Evolutionary conservation across 805 yeast genomes (phyloP).

Genomic region (Barnettozyma sucrosica): DNA sequence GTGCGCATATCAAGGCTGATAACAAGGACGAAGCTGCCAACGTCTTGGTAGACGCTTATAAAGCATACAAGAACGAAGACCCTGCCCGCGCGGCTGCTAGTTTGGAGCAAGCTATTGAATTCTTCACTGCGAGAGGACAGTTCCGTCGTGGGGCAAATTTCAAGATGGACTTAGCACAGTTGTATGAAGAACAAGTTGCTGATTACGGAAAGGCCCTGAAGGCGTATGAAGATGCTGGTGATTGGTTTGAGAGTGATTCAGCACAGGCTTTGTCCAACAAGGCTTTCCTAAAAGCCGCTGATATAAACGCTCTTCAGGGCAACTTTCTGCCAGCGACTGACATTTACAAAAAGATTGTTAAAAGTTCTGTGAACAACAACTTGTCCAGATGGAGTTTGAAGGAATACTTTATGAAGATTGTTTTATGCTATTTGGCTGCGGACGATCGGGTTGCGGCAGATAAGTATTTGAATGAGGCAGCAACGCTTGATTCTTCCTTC

Average conservation of each 20-base stretch:
- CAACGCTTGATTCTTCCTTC: constrained; percentile 71
- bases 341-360: constrained; percentile 72
- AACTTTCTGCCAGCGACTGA: constrained; percentile 71
- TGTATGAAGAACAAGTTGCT: constrained; percentile 71
- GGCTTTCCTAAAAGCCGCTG: constrained; percentile 85
- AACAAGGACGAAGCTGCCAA: constrained; percentile 89
- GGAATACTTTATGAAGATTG: constrained; percentile 82
- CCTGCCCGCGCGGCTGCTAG: constrained; percentile 75
- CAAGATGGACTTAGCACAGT: constrained; percentile 82
- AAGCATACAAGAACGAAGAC: constrained; percentile 69
- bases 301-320: constrained; percentile 71
- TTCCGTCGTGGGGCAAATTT: constrained; percentile 95
- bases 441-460: constrained; percentile 85
- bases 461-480: constrained; percentile 57
- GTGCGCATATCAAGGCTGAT: constrained; percentile 65
- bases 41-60: constrained; percentile 84
- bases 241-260: constrained; percentile 90
- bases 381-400: constrained; percentile 87
- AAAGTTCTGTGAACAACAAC: constrained; percentile 65
- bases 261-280: constrained; percentile 88
- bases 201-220: constrained; percentile 65
- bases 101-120: constrained; percentile 67
- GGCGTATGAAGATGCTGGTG: constrained; percentile 90
- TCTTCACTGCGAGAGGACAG: constrained; percentile 87
- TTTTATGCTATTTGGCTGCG: constrained; percentile 76